Evolutionary conservation across 345 rosid species (phyloP).

Genomic region (Dipteronia dyeriana): DNA sequence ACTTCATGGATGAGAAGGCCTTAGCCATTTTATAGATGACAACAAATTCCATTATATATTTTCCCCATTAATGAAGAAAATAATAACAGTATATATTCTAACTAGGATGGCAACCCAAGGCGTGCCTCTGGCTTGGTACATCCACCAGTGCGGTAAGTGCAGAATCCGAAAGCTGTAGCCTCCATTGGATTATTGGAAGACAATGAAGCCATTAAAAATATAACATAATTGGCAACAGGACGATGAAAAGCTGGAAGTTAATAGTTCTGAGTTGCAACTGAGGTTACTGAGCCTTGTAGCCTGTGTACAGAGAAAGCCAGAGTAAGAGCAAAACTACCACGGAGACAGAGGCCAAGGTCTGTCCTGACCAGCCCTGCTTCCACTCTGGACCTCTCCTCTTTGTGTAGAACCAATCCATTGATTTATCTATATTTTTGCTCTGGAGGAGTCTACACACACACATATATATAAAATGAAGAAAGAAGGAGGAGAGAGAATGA

Average conservation of each 20-base stretch:
- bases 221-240: constrained; percentile 40
- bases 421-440: not conserved
- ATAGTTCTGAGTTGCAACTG: constrained; percentile 31
- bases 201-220: constrained; percentile 33
- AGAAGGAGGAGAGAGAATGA: too few relatives aligned
- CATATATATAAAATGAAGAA: too few relatives aligned
- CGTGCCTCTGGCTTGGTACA: constrained; percentile 4
- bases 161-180: constrained; percentile 21
- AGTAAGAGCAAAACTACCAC: constrained; percentile 45
- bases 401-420: constrained; percentile 59
- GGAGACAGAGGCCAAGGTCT: constrained; percentile 39
- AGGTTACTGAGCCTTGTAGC: constrained; percentile 33
- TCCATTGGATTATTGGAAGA: constrained; percentile 28
- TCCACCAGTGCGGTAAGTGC: not conserved
- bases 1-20: too few relatives aligned
- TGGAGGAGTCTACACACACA: not conserved
- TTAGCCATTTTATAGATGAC: too few relatives aligned
- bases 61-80: too few relatives aligned
- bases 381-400: constrained; percentile 58
- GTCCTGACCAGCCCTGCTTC: constrained; percentile 56
- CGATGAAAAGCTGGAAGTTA: constrained; percentile 42
- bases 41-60: too few relatives aligned
- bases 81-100: too few relatives aligned
- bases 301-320: constrained; percentile 40
- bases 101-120: constrained; percentile 53